Percentiles rank a stretch among this genome's conserved stretches.
phyloP scores from a whole-genome alignment of 805 yeast genomes.

The Kazachstania taianensis region DNA sequence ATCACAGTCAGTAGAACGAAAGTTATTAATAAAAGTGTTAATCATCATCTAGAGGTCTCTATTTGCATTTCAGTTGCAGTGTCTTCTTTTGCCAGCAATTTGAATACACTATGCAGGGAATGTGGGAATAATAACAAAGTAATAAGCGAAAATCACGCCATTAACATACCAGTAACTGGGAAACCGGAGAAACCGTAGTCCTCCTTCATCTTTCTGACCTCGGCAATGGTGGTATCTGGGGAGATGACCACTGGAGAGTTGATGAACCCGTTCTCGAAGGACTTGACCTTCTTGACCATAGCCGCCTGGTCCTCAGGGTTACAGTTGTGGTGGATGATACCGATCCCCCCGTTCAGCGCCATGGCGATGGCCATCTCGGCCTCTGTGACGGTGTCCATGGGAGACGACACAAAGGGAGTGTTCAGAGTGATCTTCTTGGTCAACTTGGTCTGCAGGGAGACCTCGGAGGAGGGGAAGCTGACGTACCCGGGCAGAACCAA shows the following conservation, averaged over 20 bases:
- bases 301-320: conserved; percentile 95
- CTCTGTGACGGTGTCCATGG: conserved; percentile 99
- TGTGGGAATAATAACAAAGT: conserved; percentile 2
- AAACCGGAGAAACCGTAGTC: conserved; percentile 88
- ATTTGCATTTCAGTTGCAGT: neutral
- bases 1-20: conserved; percentile 99
- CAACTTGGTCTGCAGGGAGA: conserved; percentile 71
- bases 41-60: conserved; percentile 41
- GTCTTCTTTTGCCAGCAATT: neutral
- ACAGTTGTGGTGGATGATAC: conserved; percentile 97
- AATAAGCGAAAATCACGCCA: conserved; percentile 6
- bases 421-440: conserved; percentile 87
- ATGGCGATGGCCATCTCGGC: conserved; percentile 94
- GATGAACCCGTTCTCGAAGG: conserved; percentile 95
- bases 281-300: conserved; percentile 95
- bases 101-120: conserved; percentile 1
- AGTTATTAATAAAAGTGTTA: conserved; percentile 52
- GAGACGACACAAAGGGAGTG: conserved; percentile 94
- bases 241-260: conserved; percentile 83
- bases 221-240: conserved; percentile 68
- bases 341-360: conserved; percentile 98
- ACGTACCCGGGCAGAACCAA: conserved; percentile 92
- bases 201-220: conserved; percentile 62
- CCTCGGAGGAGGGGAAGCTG: conserved; percentile 71
- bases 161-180: conserved; percentile 96